Evolutionary conservation across 345 rosid species (phyloP), one percentile per base, ranked within the genome.

Genomic region (Populus simonii): DNA sequence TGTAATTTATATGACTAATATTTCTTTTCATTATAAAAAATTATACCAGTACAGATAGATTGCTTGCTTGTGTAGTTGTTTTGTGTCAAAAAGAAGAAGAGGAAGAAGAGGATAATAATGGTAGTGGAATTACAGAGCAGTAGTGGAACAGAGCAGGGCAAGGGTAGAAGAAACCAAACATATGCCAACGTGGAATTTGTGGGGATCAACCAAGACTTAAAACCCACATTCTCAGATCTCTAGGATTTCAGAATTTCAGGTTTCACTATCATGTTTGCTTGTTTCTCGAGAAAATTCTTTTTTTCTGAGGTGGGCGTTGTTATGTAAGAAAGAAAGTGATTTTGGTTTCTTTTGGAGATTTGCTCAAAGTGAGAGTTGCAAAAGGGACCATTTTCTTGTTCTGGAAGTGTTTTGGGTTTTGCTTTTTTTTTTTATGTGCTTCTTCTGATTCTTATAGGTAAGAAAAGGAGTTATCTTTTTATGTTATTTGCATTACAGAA

Each of bases 191-290:
- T 75, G 80, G 83, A 86, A 83, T 83, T 85, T 86, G 89, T 77
- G 78, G 84, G 91, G 90, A 83, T 89, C 77, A 73, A 66, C 79
- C 81, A 66, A 69, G 77, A 71, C 36, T 74, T 74, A 49, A 63
- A 25, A 47, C 38, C 49, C 73, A 27, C 68, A 73, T 86, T 89
- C 86, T 75, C 96, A 92, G 96, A 95, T 95, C 99, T 93, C 98
- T 83, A 92, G 93, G 89, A 87, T 89, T 90, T 89, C 90, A 85
- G 89, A 88, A 88, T 87, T 90, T 85, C 86, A 80, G 84, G 80
- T 73, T 74, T 80, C 43, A 2, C 72, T 65, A 71, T 70, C 45
- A 22, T 38, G 39, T 29, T 20, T 78, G 76, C 35, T 70, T 74
- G 70, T 70, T 78, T 82, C 91, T 84, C 85, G 73, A 85, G 85